Evolutionary conservation across 2,329 filamentous ascomycete genomes (phyloP).

Genomic region (Mycosphaerella arachidis): DNA sequence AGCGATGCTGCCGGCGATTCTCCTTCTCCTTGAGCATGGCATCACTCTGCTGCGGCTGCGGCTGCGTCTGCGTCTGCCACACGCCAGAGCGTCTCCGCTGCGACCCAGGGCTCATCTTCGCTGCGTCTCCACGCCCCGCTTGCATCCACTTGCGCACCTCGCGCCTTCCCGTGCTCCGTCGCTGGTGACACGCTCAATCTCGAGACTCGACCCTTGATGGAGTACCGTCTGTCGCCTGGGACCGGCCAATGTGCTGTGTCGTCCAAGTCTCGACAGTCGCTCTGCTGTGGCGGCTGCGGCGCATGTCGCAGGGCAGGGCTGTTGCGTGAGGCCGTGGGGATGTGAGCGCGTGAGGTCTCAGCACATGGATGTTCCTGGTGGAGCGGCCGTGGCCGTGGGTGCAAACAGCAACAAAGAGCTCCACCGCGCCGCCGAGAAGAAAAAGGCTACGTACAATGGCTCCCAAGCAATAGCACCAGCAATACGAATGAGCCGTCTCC

Average conservation of each 20-base stretch:
- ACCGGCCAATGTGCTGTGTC: slow-evolving; percentile 1
- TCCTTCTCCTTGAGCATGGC: slow-evolving; percentile 12
- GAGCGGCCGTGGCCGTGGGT: not conserved
- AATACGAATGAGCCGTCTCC: too few relatives aligned
- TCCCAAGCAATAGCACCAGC: too few relatives aligned
- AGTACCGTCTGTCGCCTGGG: not conserved
- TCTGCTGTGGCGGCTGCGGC: slow-evolving; percentile 3
- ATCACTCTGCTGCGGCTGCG: slow-evolving; percentile 6
- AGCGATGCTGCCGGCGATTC: slow-evolving; percentile 12
- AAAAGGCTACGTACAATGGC: too few relatives aligned
- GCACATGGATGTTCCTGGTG: not conserved
- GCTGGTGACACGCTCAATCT: not conserved
- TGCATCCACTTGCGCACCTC: not conserved
- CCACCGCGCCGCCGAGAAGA: not conserved
- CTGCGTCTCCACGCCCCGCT: not conserved
- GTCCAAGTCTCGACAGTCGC: slow-evolving; percentile 3
- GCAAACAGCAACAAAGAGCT: not conserved
- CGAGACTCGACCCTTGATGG: not conserved
- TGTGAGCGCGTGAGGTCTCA: not conserved
- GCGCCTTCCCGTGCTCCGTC: not conserved
- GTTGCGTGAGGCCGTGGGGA: not conserved
- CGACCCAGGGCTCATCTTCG: slow-evolving; percentile 16
- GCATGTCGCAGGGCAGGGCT: not conserved
- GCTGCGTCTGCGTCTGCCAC: slow-evolving; percentile 11
- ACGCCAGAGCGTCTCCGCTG: slow-evolving; percentile 20